A percentile compares a stretch with the other conserved stretches of the same genome.
phyloP scores from a whole-genome alignment of 1,284 basidiomycete species.

The Boletus sp. region DNA sequence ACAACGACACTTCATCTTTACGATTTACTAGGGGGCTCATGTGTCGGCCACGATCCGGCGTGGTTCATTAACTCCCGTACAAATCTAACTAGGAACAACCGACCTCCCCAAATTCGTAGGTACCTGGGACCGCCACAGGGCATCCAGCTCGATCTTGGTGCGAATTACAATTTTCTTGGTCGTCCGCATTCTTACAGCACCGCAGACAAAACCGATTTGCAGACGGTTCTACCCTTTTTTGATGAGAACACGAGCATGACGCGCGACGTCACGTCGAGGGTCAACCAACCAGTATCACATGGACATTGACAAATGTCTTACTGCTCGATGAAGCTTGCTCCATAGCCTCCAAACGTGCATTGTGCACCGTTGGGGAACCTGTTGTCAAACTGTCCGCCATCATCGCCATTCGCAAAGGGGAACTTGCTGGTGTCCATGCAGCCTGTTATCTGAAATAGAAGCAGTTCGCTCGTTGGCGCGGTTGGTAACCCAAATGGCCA shows the following conservation, averaged over 20 bases:
- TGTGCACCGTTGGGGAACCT: conserved; percentile 53
- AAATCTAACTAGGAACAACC: conserved; percentile 35
- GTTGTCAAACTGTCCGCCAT: conserved; percentile 50
- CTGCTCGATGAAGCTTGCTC: conserved; percentile 53
- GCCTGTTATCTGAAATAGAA: conserved; percentile 44
- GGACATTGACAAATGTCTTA: conserved; percentile 23
- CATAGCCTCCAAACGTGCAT: conserved; percentile 50
- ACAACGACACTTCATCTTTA: not conserved
- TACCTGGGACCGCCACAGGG: conserved; percentile 43
- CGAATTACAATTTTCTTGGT: conserved; percentile 52
- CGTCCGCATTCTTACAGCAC: conserved; percentile 42
- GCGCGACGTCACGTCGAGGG: not conserved
- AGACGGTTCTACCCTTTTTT: conserved; percentile 44
- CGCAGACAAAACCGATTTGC: conserved; percentile 48
- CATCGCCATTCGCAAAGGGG: conserved; percentile 38
- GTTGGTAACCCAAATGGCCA: not conserved
- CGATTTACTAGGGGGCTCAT: not conserved
- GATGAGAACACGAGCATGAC: not conserved
- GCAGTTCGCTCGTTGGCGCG: not conserved
- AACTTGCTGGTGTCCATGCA: conserved; percentile 45
- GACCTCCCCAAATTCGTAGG: conserved; percentile 42
- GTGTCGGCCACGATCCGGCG: conserved; percentile 15
- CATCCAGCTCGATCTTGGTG: conserved; percentile 49
- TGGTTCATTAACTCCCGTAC: conserved; percentile 2
- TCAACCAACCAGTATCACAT: not conserved